Evolutionary conservation across 2,329 filamentous ascomycete genomes (phyloP), one percentile per base, ranked within the genome.

Genomic region (Calonectria hongkongensis): DNA sequence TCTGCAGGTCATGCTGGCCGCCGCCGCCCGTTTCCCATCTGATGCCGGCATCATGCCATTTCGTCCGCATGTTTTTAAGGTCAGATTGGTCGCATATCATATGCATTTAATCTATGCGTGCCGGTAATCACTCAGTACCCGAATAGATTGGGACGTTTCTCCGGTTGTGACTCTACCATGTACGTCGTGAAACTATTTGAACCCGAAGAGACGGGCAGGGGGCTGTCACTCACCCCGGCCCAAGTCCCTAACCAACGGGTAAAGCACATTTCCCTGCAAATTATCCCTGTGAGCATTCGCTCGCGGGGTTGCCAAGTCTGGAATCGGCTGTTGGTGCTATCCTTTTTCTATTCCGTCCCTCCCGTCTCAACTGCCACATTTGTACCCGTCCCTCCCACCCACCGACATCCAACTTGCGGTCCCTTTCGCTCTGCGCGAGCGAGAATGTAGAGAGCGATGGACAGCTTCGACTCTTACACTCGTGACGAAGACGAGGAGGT

Each of bases 401-500:
- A 36, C 54, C 5, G 15, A 9, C 54, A 27, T 30, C 50, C 33
- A 39, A 6, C 33, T 36, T 18, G 4, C 33, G n/a, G 54, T 41
- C 15, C 7, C 2, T 43, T 10, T 39, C 21, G 50, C 51, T 56
- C 66, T 58, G 60, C 25, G 13, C 45, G 41, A 25, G 27, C 60
- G 60, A 71, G 71, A 47, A 75, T 75, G 73, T 71, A 64, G 68
- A 12, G 54, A 80, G 54, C 33, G 33, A 60, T 60, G 54, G 54
- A 60, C 54, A 18, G n/a, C 36, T 60, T 80, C 78, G 73, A 69
- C 66, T 64, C 76, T 41, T 72, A 64, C 48, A 73, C 76, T 73
- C 79, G 80, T 60, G 74, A 77, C 72, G 62, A 81, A 66, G 73
- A 77, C 33, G 75, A 63, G 33, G 51, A 36, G 27, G 78, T 81